Evolutionary conservation across 257 asterid genomes (phyloP).

Genomic region (Paulownia fortunei): DNA sequence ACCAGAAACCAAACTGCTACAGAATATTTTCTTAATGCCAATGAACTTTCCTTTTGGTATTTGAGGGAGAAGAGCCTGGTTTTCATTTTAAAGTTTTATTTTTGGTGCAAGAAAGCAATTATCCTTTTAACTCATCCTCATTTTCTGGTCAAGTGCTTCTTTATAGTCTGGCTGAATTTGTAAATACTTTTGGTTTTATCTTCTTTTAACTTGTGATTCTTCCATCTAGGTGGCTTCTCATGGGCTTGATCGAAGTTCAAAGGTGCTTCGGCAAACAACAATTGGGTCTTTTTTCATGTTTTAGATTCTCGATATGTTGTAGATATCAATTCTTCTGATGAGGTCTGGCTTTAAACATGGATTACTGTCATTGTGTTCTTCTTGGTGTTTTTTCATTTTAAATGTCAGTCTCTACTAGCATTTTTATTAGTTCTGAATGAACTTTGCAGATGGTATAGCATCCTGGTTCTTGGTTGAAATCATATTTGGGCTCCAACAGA

Average conservation of each 20-base stretch:
- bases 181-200: background rate
- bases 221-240: constrained; percentile 74
- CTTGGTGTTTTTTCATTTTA: background rate
- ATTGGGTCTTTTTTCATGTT: constrained; percentile 62
- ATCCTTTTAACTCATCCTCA: background rate
- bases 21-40: background rate
- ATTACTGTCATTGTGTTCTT: background rate
- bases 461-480: constrained; percentile 9
- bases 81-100: too few species aligned
- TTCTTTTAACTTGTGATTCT: constrained; percentile 26
- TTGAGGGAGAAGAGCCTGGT: too few species aligned
- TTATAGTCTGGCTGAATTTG: background rate
- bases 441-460: constrained; percentile 39
- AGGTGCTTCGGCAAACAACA: constrained; percentile 78
- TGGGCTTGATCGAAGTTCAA: constrained; percentile 79
- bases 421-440: background rate
- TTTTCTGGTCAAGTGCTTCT: background rate
- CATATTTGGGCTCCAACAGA: constrained; percentile 7
- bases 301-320: constrained; percentile 46
- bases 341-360: constrained; percentile 38
- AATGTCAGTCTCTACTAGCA: background rate
- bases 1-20: background rate
- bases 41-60: background rate
- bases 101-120: background rate
- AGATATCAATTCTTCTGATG: constrained; percentile 19